Evolutionary conservation across 1,284 basidiomycete species (phyloP), one percentile per base, ranked within the genome.

Genomic region (Tilletia walkeri): DNA sequence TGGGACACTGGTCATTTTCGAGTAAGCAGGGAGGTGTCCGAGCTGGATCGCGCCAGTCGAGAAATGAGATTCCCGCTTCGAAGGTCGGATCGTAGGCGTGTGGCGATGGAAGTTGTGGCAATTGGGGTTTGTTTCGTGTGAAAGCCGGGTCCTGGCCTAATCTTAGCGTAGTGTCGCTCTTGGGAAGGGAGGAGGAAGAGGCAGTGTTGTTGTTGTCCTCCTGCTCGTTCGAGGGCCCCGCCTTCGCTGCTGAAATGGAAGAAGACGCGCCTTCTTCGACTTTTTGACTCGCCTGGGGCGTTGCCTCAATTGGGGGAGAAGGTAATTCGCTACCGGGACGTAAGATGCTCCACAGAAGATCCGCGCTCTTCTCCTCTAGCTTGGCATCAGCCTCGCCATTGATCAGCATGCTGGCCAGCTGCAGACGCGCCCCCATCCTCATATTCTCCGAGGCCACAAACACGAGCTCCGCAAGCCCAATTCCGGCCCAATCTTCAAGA

Each of bases 41-140:
- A 9, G 36, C 59, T 9, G 59, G 59, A 20, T 63, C 59, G 30
- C 59, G 34, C 59, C 59, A 63, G 36, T 63, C 59, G 59, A 63
- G 59, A 39, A 63, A 63, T 34, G 34, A 7, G 30, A 63, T 34
- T 34, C 59, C 59, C 18, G 59, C 59, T 63, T 63, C 59, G n/a
- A 38, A 63, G 4, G 59, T 63, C 16, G 59, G 34, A 20, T 63
- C 59, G 50, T 18, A 53, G 50, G 50, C 50, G 16, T 53, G 50
- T 53, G 50, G 50, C 20, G 50, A 53, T 10, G 50, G 16, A 18
- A 24, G 50, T 7, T 6, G 50, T 18, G 50, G 20, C 18, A 6
- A 18, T 53, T 53, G 50, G 16, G 41, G 3, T 45, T 45, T 45
- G 41, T 45, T 45, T 45, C 41, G 41, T 45, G 14, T 45, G 1